Conservation (phyloP, 345 rosid genomes). For the Draba incana region DNA sequence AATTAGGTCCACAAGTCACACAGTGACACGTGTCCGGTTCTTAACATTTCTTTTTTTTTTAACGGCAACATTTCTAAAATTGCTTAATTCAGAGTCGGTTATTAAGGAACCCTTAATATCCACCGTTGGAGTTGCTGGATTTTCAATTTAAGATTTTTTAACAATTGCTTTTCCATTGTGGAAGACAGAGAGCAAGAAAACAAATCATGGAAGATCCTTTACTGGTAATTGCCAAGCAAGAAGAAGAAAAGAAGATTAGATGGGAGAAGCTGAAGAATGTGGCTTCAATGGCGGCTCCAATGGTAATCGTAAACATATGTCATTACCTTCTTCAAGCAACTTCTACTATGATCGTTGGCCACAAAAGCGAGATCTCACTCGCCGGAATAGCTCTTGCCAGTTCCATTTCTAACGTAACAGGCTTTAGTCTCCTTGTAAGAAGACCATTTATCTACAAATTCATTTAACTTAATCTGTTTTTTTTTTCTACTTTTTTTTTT, state of each 20-base stretch:
- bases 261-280: slow-evolving; percentile 4
- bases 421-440: slow-evolving; percentile 33
- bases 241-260: neutral
- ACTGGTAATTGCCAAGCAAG: neutral
- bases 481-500: neutral
- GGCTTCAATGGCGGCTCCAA: slow-evolving; percentile 6
- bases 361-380: slow-evolving; percentile 23
- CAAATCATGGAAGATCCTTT: neutral
- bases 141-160: too few relatives aligned
- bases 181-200: too few relatives aligned
- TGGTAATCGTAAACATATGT: slow-evolving; percentile 9
- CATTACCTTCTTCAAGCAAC: slow-evolving; percentile 22
- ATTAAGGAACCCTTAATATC: too few relatives aligned
- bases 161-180: too few relatives aligned
- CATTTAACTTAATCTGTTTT: neutral
- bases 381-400: slow-evolving; percentile 29
- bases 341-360: slow-evolving; percentile 34
- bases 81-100: too few relatives aligned
- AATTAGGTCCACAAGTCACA: too few relatives aligned
- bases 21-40: too few relatives aligned
- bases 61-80: too few relatives aligned
- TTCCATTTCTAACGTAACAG: slow-evolving; percentile 29
- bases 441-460: neutral
- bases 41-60: too few relatives aligned
- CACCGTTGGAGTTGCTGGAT: too few relatives aligned